These are phyloP conservation scores for Pinus tabuliformis DNA, from an alignment of 75 land plant genomes.

Conservation along the genomic window DNA sequence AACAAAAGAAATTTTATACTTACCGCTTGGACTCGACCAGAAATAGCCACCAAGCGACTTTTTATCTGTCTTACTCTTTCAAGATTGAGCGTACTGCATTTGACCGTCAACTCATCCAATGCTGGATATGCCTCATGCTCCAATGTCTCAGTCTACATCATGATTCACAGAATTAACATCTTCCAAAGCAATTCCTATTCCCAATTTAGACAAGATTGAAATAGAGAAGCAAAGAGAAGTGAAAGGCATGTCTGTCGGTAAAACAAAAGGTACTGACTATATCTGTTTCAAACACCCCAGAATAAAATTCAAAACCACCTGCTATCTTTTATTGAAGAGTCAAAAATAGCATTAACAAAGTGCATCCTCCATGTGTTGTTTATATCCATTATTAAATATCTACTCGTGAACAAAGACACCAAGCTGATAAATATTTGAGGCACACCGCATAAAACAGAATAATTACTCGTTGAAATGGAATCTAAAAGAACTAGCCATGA, in stretches of 20 bases:
- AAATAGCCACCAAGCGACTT: slow-evolving; percentile 60
- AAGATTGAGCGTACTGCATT: slow-evolving; percentile 75
- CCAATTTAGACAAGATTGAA: not conserved
- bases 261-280: not conserved
- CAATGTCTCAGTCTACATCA: slow-evolving; percentile 41
- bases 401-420: not conserved
- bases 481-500: not conserved
- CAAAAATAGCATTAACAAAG: not conserved
- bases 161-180: slow-evolving; percentile 9
- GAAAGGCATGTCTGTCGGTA: not conserved
- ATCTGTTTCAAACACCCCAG: not conserved
- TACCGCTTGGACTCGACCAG: slow-evolving; percentile 79
- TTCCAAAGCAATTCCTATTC: not conserved
- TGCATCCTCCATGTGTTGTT: not conserved
- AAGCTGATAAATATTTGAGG: not conserved
- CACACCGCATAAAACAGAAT: not conserved
- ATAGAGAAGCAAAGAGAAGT: not conserved
- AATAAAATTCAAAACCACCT: not conserved
- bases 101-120: slow-evolving; percentile 68
- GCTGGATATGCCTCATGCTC: slow-evolving; percentile 70
- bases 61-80: slow-evolving; percentile 75
- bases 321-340: too few relatives aligned
- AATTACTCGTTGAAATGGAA: not conserved
- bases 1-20: not conserved
- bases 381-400: not conserved